phyloP scores from a whole-genome alignment of 2,329 filamentous ascomycete genomes.

The Sclerotinia trifoliorum region DNA sequence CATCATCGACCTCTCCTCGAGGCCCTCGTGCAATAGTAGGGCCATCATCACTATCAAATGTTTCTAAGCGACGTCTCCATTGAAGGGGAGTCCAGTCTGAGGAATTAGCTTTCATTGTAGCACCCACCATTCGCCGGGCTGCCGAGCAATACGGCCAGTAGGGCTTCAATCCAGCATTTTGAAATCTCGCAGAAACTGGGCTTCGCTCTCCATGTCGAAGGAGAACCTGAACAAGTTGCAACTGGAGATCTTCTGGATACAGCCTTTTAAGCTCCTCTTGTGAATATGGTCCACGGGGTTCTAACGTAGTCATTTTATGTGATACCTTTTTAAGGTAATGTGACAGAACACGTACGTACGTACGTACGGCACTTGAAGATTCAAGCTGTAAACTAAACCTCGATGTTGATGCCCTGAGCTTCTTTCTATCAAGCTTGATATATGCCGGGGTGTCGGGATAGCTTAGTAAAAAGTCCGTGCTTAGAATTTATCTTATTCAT shows the following conservation, averaged over 20 bases:
- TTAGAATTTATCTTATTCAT: too few relatives aligned
- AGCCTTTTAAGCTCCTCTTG: conserved; percentile 75
- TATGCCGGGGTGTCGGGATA: neutral
- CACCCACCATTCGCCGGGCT: conserved; percentile 66
- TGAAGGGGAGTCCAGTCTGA: conserved; percentile 42
- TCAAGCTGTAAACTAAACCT: neutral
- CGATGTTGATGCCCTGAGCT: neutral
- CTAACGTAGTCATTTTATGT: conserved; percentile 70
- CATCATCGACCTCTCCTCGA: conserved; percentile 67
- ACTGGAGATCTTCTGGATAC: conserved; percentile 76
- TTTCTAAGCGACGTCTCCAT: conserved; percentile 76
- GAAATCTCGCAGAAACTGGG: conserved; percentile 84
- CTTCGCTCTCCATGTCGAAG: conserved; percentile 79
- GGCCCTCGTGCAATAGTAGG: conserved; percentile 68
- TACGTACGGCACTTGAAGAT: neutral
- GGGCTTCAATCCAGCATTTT: conserved; percentile 65
- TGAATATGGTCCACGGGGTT: conserved; percentile 73
- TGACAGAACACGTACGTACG: neutral
- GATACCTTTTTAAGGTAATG: neutral
- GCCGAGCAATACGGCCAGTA: conserved; percentile 91
- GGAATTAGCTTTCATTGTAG: conserved; percentile 54
- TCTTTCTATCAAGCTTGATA: neutral
- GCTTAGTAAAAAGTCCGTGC: neutral
- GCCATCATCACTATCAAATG: conserved; percentile 70
- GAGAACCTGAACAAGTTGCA: conserved; percentile 87